These are phyloP conservation scores for Sclerospora graminicola DNA, from an alignment of 352 stramenopile genomes.

Conservation along the genomic window DNA sequence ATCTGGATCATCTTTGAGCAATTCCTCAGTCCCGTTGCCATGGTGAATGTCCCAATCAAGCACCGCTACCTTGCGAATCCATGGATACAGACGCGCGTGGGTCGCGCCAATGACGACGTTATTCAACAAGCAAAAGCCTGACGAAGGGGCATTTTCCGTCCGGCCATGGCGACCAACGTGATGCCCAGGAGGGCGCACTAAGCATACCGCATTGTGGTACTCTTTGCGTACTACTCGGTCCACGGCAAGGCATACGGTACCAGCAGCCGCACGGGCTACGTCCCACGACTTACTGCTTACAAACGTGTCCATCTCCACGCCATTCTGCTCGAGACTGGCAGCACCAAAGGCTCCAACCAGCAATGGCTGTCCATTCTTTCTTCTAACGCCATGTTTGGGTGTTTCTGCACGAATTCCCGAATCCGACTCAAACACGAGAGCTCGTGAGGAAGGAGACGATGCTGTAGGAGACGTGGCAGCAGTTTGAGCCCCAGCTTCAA, in stretches of 20 bases:
- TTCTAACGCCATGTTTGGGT: conserved; percentile 18
- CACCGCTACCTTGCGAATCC: conserved; percentile 91
- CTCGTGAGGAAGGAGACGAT: conserved; percentile 23
- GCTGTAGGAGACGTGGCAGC: conserved; percentile 26
- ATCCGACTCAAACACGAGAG: conserved; percentile 76
- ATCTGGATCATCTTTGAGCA: conserved; percentile 72
- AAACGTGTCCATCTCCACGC: conserved; percentile 72
- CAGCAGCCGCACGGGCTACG: conserved; percentile 64
- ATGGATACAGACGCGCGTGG: conserved; percentile 89
- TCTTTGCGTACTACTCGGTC: conserved; percentile 74
- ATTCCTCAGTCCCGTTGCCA: conserved; percentile 95
- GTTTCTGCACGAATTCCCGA: conserved; percentile 42
- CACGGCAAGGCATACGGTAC: conserved; percentile 71
- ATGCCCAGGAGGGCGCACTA: conserved; percentile 89
- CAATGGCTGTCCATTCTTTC: conserved; percentile 26
- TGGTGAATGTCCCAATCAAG: conserved; percentile 99
- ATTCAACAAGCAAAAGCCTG: conserved; percentile 97
- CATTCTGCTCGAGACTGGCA: conserved; percentile 50
- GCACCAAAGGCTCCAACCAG: conserved; percentile 66
- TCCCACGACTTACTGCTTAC: conserved; percentile 82
- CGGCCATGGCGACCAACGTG: conserved; percentile 73
- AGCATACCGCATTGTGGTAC: conserved; percentile 72
- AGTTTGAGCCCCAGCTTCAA: conserved; percentile 36
- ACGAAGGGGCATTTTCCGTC: conserved; percentile 58
- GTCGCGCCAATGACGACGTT: conserved; percentile 98